Evolutionary conservation across 1,284 basidiomycete species (phyloP).

Genomic region (Tilletiaria anomala): DNA sequence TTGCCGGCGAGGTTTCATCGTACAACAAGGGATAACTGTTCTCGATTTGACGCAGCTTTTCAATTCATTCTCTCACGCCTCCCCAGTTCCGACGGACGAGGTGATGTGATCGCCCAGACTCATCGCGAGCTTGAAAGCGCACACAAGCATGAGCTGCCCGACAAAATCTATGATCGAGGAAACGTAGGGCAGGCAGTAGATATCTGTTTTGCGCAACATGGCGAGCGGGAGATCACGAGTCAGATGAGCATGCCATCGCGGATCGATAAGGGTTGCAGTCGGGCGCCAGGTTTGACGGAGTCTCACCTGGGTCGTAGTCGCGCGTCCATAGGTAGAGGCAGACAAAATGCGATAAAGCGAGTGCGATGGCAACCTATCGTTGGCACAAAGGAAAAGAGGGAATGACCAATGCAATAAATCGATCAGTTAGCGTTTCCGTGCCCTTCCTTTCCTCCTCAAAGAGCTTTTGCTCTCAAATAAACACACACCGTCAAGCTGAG

Average conservation of each 20-base stretch:
- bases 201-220: slow-evolving; percentile 36
- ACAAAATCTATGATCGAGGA: slow-evolving; percentile 77
- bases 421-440: no score
- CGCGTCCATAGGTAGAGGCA: slow-evolving; percentile 69
- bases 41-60: no score
- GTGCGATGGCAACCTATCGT: slow-evolving; percentile 44
- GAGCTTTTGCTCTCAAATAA: background rate
- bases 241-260: background rate
- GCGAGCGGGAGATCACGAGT: background rate
- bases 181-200: slow-evolving; percentile 81
- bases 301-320: slow-evolving; percentile 66
- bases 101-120: slow-evolving; percentile 30
- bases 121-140: slow-evolving; percentile 43
- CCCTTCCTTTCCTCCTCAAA: background rate
- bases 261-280: no score
- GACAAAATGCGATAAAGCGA: slow-evolving; percentile 54
- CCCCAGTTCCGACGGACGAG: slow-evolving; percentile 13
- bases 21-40: no score
- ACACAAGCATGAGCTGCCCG: slow-evolving; percentile 63
- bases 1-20: no score
- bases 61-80: no score
- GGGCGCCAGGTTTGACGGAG: no score
- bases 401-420: background rate
- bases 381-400: slow-evolving; percentile 3
- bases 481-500: slow-evolving; percentile 1